Conservation (phyloP, 352 stramenopile genomes). For the Peronospora belbahrii region DNA sequence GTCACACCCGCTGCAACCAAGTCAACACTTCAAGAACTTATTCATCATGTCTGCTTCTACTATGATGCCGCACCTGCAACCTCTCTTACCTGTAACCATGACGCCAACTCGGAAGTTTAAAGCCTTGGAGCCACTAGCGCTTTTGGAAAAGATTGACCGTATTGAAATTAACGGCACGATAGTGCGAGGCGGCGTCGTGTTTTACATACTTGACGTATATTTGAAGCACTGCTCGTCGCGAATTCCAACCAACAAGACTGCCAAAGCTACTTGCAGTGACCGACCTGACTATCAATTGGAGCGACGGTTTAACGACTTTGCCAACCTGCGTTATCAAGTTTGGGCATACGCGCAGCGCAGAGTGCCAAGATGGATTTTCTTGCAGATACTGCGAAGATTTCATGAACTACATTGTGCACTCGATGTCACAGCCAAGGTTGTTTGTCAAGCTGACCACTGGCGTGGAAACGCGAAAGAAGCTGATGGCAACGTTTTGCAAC, state of each 20-base stretch:
- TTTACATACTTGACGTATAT: slow-evolving; percentile 53
- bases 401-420: slow-evolving; percentile 50
- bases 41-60: slow-evolving; percentile 20
- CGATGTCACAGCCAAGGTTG: slow-evolving; percentile 41
- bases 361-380: slow-evolving; percentile 21
- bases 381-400: slow-evolving; percentile 44
- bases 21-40: background rate
- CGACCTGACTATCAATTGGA: slow-evolving; percentile 42
- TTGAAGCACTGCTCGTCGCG: slow-evolving; percentile 46
- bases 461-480: slow-evolving; percentile 31
- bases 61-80: slow-evolving; percentile 18
- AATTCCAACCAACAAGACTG: slow-evolving; percentile 47
- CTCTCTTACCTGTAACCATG: slow-evolving; percentile 20
- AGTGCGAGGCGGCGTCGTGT: slow-evolving; percentile 35
- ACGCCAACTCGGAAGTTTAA: slow-evolving; percentile 20
- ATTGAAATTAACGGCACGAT: slow-evolving; percentile 36
- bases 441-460: slow-evolving; percentile 35
- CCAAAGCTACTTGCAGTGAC: slow-evolving; percentile 12
- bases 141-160: slow-evolving; percentile 33
- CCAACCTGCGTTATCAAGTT: slow-evolving; percentile 41
- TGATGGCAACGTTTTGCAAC: slow-evolving; percentile 42
- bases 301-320: slow-evolving; percentile 46
- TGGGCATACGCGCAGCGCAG: slow-evolving; percentile 38
- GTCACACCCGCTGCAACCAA: slow-evolving; percentile 8
- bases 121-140: slow-evolving; percentile 23